A percentile compares a stretch with the other conserved stretches of the same genome.
Evolutionary conservation across 345 rosid genomes (phyloP).

Genomic region (Schrenkiella parvula): DNA sequence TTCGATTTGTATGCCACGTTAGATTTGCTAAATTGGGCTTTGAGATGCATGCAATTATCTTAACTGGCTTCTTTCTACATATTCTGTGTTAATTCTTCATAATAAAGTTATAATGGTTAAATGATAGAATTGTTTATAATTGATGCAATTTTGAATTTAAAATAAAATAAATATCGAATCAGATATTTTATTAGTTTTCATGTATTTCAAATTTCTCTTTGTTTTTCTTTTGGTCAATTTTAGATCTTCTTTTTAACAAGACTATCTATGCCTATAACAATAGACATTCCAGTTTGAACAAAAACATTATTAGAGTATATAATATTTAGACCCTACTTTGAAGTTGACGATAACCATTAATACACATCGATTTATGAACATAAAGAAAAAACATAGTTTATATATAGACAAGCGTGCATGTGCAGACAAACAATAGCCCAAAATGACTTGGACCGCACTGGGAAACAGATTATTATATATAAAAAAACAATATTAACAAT

Average conservation of each 20-base stretch:
- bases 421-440: constrained; percentile 11
- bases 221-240: too few species aligned
- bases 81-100: background rate
- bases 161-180: too few species aligned
- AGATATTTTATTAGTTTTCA: background rate
- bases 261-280: background rate
- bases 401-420: constrained; percentile 16
- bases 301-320: background rate
- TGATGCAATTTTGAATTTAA: too few species aligned
- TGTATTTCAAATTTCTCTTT: background rate
- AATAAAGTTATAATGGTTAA: too few species aligned
- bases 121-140: too few species aligned
- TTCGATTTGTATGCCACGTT: background rate
- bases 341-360: constrained; percentile 24
- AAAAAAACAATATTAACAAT: background rate
- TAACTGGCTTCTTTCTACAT: background rate
- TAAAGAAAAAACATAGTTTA: background rate
- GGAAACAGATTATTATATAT: background rate
- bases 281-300: background rate
- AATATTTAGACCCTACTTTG: constrained; percentile 4
- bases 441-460: constrained; percentile 29
- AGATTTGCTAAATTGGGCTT: background rate
- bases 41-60: background rate
- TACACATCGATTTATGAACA: constrained; percentile 12
- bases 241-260: too few species aligned